Percentiles rank a stretch among this genome's conserved stretches.
Evolutionary conservation across 2,329 filamentous ascomycete genomes (phyloP).

Genomic region (Diplodia sapinea): DNA sequence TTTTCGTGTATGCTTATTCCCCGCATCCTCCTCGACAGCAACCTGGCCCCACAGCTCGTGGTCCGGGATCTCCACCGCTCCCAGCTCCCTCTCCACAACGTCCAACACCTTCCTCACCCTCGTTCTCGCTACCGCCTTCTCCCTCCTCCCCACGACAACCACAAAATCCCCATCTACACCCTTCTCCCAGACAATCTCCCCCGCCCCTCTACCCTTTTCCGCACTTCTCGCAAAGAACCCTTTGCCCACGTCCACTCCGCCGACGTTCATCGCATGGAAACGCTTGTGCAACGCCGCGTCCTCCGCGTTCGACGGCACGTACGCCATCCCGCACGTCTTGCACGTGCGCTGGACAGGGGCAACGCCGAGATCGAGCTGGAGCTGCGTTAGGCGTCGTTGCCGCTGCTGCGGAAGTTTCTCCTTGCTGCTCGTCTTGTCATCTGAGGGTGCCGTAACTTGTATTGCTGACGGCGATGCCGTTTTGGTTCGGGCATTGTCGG

Average conservation of each 20-base stretch:
- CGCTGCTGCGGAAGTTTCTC: constrained; percentile 32
- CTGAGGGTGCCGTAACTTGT: neutral
- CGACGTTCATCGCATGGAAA: constrained; percentile 66
- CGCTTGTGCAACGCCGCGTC: constrained; percentile 68
- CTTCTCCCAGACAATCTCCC: constrained; percentile 59
- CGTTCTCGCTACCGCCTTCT: constrained; percentile 58
- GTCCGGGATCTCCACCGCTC: constrained; percentile 64
- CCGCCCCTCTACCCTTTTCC: constrained; percentile 50
- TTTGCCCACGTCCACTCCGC: constrained; percentile 66
- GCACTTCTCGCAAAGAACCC: constrained; percentile 62
- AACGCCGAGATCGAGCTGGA: constrained; percentile 66
- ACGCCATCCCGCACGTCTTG: constrained; percentile 68
- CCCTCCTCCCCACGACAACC: constrained; percentile 63
- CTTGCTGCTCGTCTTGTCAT: neutral
- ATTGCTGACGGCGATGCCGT: neutral
- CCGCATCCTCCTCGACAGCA: constrained; percentile 17
- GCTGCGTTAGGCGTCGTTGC: constrained; percentile 57
- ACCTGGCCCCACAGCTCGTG: constrained; percentile 62
- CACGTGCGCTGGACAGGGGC: constrained; percentile 63
- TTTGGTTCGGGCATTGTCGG: neutral
- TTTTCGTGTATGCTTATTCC: neutral
- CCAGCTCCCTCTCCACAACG: constrained; percentile 67
- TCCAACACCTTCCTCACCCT: constrained; percentile 62
- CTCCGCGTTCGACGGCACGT: constrained; percentile 65
- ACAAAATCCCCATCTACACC: constrained; percentile 56